phyloP scores from a whole-genome alignment of 257 asterid species.

The Jacaranda copaia region DNA sequence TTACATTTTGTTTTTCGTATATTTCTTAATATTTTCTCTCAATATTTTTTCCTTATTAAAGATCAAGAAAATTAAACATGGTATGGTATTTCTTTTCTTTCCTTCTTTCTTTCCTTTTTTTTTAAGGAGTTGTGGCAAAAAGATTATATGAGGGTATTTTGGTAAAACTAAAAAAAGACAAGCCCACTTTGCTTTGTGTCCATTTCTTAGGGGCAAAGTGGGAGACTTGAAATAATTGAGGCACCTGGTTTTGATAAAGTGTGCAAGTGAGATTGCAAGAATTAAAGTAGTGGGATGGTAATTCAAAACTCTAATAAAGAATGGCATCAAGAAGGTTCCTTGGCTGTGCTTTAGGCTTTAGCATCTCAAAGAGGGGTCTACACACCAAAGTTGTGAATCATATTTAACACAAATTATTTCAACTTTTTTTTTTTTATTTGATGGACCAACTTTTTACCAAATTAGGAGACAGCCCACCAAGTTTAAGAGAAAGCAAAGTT shows the following conservation, averaged over 20 bases:
- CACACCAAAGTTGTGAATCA: conserved; percentile 40
- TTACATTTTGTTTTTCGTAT: too few relatives aligned
- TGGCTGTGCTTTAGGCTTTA: conserved; percentile 29
- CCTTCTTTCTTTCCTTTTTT: too few relatives aligned
- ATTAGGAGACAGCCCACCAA: conserved; percentile 45
- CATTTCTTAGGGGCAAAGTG: conserved; percentile 50
- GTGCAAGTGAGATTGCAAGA: conserved; percentile 28
- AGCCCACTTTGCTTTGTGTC: conserved; percentile 37
- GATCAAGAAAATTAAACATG: neutral
- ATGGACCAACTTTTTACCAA: conserved; percentile 41
- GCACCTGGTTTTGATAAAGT: conserved; percentile 44
- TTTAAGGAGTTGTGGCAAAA: neutral
- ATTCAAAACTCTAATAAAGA: conserved; percentile 24
- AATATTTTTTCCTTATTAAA: too few relatives aligned
- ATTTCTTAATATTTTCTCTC: too few relatives aligned
- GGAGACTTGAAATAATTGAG: conserved; percentile 55
- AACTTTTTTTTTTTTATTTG: conserved; percentile 1
- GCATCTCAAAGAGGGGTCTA: conserved; percentile 41
- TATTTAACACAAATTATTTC: conserved; percentile 19
- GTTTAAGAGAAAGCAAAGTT: conserved; percentile 25
- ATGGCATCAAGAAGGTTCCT: conserved; percentile 37
- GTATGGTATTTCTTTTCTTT: too few relatives aligned
- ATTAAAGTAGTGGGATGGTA: conserved; percentile 5
- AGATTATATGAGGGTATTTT: neutral
- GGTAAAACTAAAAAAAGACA: conserved; percentile 26